Evolutionary conservation across 768 basidiomycete genomes (phyloP), one percentile per base, ranked within the genome.

Genomic region (Boletus huronensis): DNA sequence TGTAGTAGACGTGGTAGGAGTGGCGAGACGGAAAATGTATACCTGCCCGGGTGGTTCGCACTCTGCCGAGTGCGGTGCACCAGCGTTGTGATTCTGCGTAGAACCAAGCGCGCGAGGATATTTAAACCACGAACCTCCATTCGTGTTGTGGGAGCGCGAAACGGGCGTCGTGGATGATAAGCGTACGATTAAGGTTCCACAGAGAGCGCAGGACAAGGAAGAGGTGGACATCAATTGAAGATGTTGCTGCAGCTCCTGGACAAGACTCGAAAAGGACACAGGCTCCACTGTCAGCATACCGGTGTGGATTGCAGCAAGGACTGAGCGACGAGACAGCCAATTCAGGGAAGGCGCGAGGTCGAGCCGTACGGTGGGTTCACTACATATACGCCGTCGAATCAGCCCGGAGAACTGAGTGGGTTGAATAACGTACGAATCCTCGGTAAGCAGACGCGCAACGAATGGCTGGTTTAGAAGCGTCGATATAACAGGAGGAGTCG

Each of bases 291-390:
- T 83, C 28, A 99, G 80, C 65, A 94, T 89, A 0, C 93, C 93
- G 9, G 79, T 82, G 59, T 98, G 84, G 54, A 99, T 90, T 6
- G 96, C 96, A 25, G 83, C 73, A 4, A 86, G 78, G 23, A 98
- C 88, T 5, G 85, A 85, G 28, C 93, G 84, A 26, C 94, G 82
- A 16, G 89, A 88, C n/a, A 98, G 78, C 90, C 92, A 98, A 64
- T 91, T 94, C 32, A 99, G 75, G 13, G 93, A 90, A 0, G 95
- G 92, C 0, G 97, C 94, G n/a, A 90, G 75, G 66, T 98, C 97
- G 17, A 99, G 80, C 9, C 97, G 86, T 29, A 97, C 76, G 0
- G 94, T 92, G 0, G 96, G 92, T 62, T 99, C 96, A 23, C 94
- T 68, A 54, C 26, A 50, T 36, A 2, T n/a, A 41, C 39, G 43